A percentile compares a stretch with the other conserved stretches of the same genome.
These are phyloP conservation scores for Aspergillus intermedius DNA, from an alignment of 2,329 filamentous ascomycete genomes.

Conservation along the genomic window DNA sequence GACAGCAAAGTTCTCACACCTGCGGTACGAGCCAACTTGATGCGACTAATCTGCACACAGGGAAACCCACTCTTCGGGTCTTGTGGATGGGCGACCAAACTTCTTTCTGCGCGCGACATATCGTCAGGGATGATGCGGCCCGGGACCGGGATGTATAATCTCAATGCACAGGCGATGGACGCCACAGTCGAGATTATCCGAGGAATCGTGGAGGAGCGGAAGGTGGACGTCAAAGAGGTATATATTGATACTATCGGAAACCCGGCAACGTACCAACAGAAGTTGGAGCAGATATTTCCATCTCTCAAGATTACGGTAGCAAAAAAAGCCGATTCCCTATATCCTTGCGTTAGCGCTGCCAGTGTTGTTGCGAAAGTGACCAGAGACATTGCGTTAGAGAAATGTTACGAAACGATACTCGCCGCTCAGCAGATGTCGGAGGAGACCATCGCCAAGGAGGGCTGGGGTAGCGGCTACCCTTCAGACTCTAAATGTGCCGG, in stretches of 20 bases:
- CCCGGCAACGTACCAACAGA: constrained; percentile 75
- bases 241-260: constrained; percentile 93
- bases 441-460: constrained; percentile 33
- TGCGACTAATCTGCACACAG: constrained; percentile 63
- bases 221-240: constrained; percentile 79
- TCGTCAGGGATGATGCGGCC: constrained; percentile 66
- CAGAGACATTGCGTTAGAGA: constrained; percentile 79
- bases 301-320: constrained; percentile 67
- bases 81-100: constrained; percentile 78
- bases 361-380: constrained; percentile 96
- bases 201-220: constrained; percentile 61
- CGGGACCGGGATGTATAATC: constrained; percentile 60
- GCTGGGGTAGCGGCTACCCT: constrained; percentile 91
- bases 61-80: constrained; percentile 51
- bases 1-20: constrained; percentile 90
- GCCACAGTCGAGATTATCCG: constrained; percentile 78
- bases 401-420: constrained; percentile 57
- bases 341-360: constrained; percentile 86
- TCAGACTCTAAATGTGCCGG: constrained; percentile 71
- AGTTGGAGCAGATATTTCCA: constrained; percentile 78
- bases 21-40: constrained; percentile 65
- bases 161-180: constrained; percentile 94
- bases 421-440: constrained; percentile 14
- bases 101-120: constrained; percentile 80
- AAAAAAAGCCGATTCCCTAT: constrained; percentile 88